These are phyloP conservation scores for Mentha longifolia DNA, from an alignment of 257 asterid genomes.

Conservation along the genomic window DNA sequence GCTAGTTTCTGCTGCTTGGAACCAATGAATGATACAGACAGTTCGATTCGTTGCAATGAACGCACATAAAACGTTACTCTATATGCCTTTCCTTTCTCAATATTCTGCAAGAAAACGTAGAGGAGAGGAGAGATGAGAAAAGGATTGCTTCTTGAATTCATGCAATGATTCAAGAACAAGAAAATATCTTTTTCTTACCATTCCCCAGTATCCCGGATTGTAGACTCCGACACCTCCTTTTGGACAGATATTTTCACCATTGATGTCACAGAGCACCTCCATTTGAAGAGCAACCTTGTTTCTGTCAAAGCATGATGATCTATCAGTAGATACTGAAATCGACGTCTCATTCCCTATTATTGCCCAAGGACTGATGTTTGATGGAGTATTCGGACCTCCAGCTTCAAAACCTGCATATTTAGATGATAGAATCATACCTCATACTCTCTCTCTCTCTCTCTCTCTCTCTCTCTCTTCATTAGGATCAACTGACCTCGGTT, in stretches of 20 bases:
- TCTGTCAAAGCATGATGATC: conserved; percentile 81
- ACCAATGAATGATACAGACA: conserved; percentile 68
- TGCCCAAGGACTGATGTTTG: conserved; percentile 86
- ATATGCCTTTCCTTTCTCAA: conserved; percentile 76
- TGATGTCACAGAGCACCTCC: conserved; percentile 65
- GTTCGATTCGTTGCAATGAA: conserved; percentile 55
- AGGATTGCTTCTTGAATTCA: neutral
- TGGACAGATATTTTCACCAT: conserved; percentile 67
- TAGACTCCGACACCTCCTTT: conserved; percentile 84
- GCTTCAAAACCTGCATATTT: conserved; percentile 78
- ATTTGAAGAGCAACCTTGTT: conserved; percentile 77
- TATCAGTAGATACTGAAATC: conserved; percentile 69
- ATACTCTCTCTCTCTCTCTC: neutral
- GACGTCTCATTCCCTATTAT: conserved; percentile 67
- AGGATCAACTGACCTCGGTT: conserved; percentile 66
- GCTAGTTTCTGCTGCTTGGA: conserved; percentile 67
- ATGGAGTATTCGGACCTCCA: conserved; percentile 83
- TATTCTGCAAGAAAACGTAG: conserved; percentile 59
- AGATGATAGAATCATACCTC: neutral
- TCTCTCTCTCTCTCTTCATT: too few species aligned
- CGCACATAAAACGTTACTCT: conserved; percentile 70
- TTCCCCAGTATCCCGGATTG: conserved; percentile 97
- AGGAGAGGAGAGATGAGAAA: neutral
- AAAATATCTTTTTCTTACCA: conserved; percentile 53
- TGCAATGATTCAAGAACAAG: neutral